Conservation (phyloP, 805 yeast species). For the Spencermartinsiella europaea region DNA sequence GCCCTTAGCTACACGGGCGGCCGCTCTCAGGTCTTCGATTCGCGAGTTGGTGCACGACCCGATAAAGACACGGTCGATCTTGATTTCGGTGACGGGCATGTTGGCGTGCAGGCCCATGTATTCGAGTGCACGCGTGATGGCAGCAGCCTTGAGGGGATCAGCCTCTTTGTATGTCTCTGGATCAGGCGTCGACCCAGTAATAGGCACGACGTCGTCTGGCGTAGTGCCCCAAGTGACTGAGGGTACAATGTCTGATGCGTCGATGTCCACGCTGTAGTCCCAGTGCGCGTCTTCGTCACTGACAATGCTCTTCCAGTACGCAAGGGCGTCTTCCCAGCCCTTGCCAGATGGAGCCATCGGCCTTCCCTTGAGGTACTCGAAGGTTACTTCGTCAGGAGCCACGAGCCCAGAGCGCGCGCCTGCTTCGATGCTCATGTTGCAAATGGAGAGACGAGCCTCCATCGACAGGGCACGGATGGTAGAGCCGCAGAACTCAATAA, state of each 20-base stretch:
- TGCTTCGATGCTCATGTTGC: constrained; percentile 98
- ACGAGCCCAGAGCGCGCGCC: constrained; percentile 99
- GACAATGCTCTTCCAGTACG: constrained; percentile 82
- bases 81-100: constrained; percentile 63
- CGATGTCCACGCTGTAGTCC: constrained; percentile 73
- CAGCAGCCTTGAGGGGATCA: constrained; percentile 64
- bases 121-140: constrained; percentile 83
- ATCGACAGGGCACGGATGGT: constrained; percentile 84
- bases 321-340: constrained; percentile 90
- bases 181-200: constrained; percentile 84
- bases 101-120: constrained; percentile 89
- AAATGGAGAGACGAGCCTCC: constrained; percentile 99
- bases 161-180: constrained; percentile 58
- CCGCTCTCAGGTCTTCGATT: constrained; percentile 92
- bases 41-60: constrained; percentile 98
- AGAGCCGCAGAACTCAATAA: constrained; percentile 92
- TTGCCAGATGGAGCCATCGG: constrained; percentile 91
- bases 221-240: constrained; percentile 99
- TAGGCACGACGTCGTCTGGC: constrained; percentile 96
- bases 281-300: constrained; percentile 86
- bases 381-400: constrained; percentile 85
- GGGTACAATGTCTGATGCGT: constrained; percentile 82
- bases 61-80: constrained; percentile 87
- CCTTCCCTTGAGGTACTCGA: constrained; percentile 82
- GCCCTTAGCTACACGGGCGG: constrained; percentile 89